These are phyloP conservation scores for Aeminium ludgeri DNA, from an alignment of 495 filamentous ascomycete species.

Conservation along the genomic window DNA sequence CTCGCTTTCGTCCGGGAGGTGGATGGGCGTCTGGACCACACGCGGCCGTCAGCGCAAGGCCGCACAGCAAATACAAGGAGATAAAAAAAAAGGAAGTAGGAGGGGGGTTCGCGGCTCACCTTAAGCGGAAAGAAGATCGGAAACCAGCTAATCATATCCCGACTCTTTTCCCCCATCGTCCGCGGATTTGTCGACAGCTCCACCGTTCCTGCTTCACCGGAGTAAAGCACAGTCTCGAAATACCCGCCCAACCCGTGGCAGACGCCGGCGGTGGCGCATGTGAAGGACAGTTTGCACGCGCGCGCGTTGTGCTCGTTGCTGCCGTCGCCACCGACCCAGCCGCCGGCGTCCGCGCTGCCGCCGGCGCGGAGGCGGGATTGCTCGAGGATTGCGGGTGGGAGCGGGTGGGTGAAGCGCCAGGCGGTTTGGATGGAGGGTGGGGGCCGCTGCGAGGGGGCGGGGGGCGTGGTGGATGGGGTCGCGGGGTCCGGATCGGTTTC, in stretches of 20 bases:
- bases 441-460: too few species aligned
- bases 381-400: slow-evolving; percentile 31
- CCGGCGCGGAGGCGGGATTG: slow-evolving; percentile 41
- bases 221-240: slow-evolving; percentile 85
- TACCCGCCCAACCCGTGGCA: slow-evolving; percentile 88
- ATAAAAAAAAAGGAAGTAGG: too few species aligned
- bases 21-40: slow-evolving; percentile 64
- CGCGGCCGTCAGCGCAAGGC: not conserved
- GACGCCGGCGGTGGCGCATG: slow-evolving; percentile 53
- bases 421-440: slow-evolving; percentile 51
- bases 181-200: slow-evolving; percentile 89
- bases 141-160: slow-evolving; percentile 97
- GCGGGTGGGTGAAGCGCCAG: slow-evolving; percentile 53
- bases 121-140: slow-evolving; percentile 95
- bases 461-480: too few species aligned
- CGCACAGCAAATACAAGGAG: too few species aligned
- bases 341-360: slow-evolving; percentile 31
- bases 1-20: slow-evolving; percentile 68
- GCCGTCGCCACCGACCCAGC: slow-evolving; percentile 31
- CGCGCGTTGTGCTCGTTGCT: slow-evolving; percentile 81
- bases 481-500: too few species aligned
- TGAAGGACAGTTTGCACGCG: slow-evolving; percentile 56
- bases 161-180: slow-evolving; percentile 79
- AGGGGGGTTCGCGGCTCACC: too few species aligned
- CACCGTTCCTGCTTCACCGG: slow-evolving; percentile 33